These are phyloP conservation scores for Mycena amicta DNA, from an alignment of 768 basidiomycete genomes.

Conservation along the genomic window DNA sequence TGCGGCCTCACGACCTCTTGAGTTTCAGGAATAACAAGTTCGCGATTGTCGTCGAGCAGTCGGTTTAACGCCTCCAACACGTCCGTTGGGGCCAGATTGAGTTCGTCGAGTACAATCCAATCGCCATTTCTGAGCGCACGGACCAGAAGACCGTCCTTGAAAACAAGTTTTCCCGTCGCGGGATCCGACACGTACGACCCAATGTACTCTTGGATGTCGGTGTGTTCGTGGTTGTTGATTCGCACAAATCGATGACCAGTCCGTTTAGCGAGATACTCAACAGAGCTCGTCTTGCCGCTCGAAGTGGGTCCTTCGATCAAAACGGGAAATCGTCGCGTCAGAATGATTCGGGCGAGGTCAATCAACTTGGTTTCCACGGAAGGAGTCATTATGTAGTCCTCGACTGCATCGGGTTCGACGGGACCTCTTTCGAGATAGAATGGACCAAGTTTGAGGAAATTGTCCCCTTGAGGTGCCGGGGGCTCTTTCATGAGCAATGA, in stretches of 20 bases:
- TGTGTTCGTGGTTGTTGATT: constrained; percentile 99
- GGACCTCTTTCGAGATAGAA: constrained; percentile 88
- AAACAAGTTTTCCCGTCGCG: constrained; percentile 88
- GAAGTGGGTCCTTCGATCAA: constrained; percentile 98
- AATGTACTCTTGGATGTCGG: constrained; percentile 98
- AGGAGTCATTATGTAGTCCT: constrained; percentile 92
- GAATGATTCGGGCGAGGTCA: constrained; percentile 89
- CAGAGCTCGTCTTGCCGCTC: constrained; percentile 94
- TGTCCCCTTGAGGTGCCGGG: constrained; percentile 48
- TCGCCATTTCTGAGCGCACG: constrained; percentile 88
- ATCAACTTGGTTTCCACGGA: constrained; percentile 94
- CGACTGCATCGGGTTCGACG: constrained; percentile 58
- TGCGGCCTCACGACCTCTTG: constrained; percentile 93
- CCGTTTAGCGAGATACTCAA: constrained; percentile 90
- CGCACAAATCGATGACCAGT: constrained; percentile 96
- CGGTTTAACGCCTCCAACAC: constrained; percentile 97
- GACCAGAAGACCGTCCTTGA: constrained; percentile 92
- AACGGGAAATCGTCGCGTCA: constrained; percentile 88
- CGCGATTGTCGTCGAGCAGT: constrained; percentile 95
- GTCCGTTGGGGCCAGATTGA: constrained; percentile 97
- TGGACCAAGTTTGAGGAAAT: constrained; percentile 84
- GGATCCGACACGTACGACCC: constrained; percentile 96
- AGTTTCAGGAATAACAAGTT: constrained; percentile 93
- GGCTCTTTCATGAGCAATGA: constrained; percentile 78
- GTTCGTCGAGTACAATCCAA: constrained; percentile 98